Percentiles rank a stretch among this genome's conserved stretches.
phyloP scores from a whole-genome alignment of 495 filamentous ascomycete genomes.

The Pseudevernia furfuracea region DNA sequence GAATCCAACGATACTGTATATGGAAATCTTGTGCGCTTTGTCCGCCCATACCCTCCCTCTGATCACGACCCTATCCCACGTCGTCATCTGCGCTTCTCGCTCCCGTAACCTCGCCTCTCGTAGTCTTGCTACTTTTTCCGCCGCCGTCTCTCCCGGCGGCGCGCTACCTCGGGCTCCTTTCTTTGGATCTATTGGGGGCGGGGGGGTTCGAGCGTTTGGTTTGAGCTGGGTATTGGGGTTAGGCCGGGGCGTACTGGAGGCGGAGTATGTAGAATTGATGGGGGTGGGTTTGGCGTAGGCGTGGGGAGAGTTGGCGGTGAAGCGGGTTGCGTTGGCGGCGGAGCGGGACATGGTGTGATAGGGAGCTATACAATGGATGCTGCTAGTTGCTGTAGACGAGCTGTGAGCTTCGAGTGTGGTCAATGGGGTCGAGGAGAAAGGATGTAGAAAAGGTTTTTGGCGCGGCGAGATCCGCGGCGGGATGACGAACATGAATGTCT shows the following conservation, averaged over 20 bases:
- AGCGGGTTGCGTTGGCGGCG: constrained; percentile 87
- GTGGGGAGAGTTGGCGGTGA: constrained; percentile 87
- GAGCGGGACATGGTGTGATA: constrained; percentile 61
- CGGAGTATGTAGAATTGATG: constrained; percentile 24
- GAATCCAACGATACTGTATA: constrained; percentile 65
- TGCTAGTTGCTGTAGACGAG: not conserved
- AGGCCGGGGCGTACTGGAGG: constrained; percentile 33
- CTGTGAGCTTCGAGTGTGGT: not conserved
- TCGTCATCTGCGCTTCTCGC: constrained; percentile 54
- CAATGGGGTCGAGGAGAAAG: constrained; percentile 2
- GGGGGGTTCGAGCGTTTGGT: constrained; percentile 27
- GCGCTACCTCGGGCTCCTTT: not conserved
- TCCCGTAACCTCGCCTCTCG: constrained; percentile 70
- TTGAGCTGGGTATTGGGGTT: constrained; percentile 23
- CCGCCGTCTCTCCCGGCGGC: constrained; percentile 60
- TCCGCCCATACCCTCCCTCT: constrained; percentile 70
- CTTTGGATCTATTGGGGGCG: constrained; percentile 9
- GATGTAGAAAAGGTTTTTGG: constrained; percentile 16
- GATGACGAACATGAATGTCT: constrained; percentile 4
- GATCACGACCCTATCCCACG: constrained; percentile 62
- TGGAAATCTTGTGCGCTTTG: constrained; percentile 69
- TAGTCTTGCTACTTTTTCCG: constrained; percentile 81
- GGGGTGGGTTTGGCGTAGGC: constrained; percentile 58
- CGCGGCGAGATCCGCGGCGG: not conserved
- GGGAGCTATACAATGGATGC: not conserved